Evolutionary conservation across 306 rosid species (phyloP).

Genomic region (Delonix regia): DNA sequence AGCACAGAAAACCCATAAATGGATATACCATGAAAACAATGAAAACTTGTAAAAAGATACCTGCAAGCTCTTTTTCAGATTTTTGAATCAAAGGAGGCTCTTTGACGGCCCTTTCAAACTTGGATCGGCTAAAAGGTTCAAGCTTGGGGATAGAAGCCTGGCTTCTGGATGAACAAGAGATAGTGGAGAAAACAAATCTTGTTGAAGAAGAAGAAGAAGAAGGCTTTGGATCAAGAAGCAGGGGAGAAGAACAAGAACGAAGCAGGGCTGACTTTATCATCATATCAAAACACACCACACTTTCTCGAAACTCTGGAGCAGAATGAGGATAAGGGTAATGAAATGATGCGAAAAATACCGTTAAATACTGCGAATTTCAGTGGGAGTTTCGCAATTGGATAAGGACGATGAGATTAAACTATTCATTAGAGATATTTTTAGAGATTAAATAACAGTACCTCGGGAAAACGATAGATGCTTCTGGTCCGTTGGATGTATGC

Average conservation of each 20-base stretch:
- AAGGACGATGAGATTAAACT: constrained; percentile 30
- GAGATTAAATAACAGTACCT: not conserved
- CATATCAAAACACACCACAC: constrained; percentile 14
- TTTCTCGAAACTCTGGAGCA: not conserved
- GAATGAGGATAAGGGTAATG: not conserved
- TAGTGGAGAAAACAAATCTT: constrained; percentile 29
- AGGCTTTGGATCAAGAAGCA: constrained; percentile 41
- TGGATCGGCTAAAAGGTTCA: constrained; percentile 80
- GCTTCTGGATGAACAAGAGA: constrained; percentile 62
- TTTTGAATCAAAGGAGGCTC: constrained; percentile 83
- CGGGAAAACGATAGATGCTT: not conserved
- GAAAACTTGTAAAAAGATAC: constrained; percentile 33
- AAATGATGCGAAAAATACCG: not conserved
- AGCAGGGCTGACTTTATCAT: constrained; percentile 54
- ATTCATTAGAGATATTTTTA: not conserved
- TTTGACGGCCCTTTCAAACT: constrained; percentile 58
- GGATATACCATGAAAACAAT: too few relatives aligned
- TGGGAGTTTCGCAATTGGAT: constrained; percentile 40
- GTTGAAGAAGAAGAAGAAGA: constrained; percentile 30
- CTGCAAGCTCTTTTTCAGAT: constrained; percentile 68
- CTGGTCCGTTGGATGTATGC: not conserved
- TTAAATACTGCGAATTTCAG: constrained; percentile 40
- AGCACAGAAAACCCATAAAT: too few relatives aligned
- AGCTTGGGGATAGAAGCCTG: constrained; percentile 73
- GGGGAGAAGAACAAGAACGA: constrained; percentile 50